Evolutionary conservation across 2,329 filamentous ascomycete species (phyloP), one percentile per base, ranked within the genome.

Genomic region (Penicillium sp.): DNA sequence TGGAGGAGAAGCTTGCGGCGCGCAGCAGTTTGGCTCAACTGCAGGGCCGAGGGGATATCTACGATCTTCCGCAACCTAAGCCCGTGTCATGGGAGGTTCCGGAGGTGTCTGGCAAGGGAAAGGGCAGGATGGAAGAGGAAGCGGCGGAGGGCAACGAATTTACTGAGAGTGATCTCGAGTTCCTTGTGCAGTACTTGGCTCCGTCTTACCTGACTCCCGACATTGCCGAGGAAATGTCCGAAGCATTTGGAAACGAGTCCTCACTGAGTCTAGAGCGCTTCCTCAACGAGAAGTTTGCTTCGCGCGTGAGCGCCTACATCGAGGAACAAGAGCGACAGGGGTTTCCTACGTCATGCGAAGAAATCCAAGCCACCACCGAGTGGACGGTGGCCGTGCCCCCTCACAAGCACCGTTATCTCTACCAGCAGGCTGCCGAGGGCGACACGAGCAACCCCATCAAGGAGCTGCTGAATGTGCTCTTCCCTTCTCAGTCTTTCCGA

Each of bases 391-490:
- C 93, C 5, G 80, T 82, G 29, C 93, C 93, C 35, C 93, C 93
- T 0, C 90, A 98, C 73, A 98, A 98, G 73, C 90, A 96, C 65
- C 87, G 90, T 11, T 98, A 86, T 67, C 76, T 95, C 2, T 98
- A 93, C 69, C 79, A 88, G 50, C 83, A 89, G 57, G 67, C 72
- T 28, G 53, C 57, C 3, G 55, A 68, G 48, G 37, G 66, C 62
- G 50, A 62, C 55, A 43, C 62, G 57, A 56, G 67, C 49, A 55
- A 39, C 68, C 72, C 88, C 0, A 77, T 94, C 50, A 81, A 84
- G 46, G 88, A 94, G 66, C 76, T 98, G 7, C 70, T 96, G 9
- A 83, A 95, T 55, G 80, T 85, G 9, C 79, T 97, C 47, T 77
- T 98, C 13, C 90, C 93, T 0, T 95, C 89, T 50, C 77, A 79